phyloP scores from a whole-genome alignment of 805 yeast species.

The Yarrowia sp. region DNA sequence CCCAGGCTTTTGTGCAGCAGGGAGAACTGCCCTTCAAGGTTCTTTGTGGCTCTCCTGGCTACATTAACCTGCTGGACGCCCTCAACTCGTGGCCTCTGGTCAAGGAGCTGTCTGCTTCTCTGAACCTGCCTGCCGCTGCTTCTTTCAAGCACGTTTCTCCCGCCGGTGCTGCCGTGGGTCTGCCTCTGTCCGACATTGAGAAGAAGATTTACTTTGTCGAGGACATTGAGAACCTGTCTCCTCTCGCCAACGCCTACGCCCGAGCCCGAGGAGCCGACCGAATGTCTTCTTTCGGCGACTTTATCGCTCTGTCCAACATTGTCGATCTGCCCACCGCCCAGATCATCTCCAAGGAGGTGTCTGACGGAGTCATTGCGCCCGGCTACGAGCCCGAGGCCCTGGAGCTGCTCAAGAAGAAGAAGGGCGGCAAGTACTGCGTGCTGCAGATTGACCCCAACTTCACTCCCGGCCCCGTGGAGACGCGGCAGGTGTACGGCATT shows the following conservation, averaged over 20 bases:
- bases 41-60: slow-evolving; percentile 92
- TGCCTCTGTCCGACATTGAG: slow-evolving; percentile 86
- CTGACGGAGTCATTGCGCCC: slow-evolving; percentile 99
- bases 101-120: slow-evolving; percentile 89
- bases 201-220: slow-evolving; percentile 93
- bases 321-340: slow-evolving; percentile 96
- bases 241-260: slow-evolving; percentile 96
- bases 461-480: slow-evolving; percentile 75
- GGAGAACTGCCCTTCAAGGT: slow-evolving; percentile 94
- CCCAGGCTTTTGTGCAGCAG: slow-evolving; percentile 86
- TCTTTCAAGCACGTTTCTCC: slow-evolving; percentile 98
- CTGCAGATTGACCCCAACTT: slow-evolving; percentile 94
- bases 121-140: slow-evolving; percentile 97
- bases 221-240: slow-evolving; percentile 91
- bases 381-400: slow-evolving; percentile 92
- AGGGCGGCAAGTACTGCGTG: slow-evolving; percentile 95
- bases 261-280: slow-evolving; percentile 99
- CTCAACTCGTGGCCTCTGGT: slow-evolving; percentile 98
- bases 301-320: slow-evolving; percentile 93
- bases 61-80: slow-evolving; percentile 94
- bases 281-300: slow-evolving; percentile 99
- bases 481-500: slow-evolving; percentile 95
- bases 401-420: slow-evolving; percentile 82
- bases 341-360: slow-evolving; percentile 94
- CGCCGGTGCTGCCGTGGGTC: slow-evolving; percentile 97